Base-by-base conservation (phyloP, 2,329 filamentous ascomycete genomes). In the Cercospora janseana region DNA sequence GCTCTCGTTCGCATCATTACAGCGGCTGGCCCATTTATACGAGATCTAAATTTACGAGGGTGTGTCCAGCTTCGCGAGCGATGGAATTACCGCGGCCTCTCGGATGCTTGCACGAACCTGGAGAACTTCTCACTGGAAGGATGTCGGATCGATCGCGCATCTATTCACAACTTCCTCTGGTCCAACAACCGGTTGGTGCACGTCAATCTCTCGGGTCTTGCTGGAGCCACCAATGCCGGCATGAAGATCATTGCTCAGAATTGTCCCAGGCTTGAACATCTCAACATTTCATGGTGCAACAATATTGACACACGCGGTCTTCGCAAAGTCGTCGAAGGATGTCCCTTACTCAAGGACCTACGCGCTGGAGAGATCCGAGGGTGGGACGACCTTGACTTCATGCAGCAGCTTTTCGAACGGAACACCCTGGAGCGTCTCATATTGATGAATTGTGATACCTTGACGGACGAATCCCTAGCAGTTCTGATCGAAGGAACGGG, bases 281-380 rank as follows among this genome's bases (percentile, higher is more conserved):
- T 97, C 58, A 94, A 96, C 62, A 81, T 97, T 15, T 95, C 90
- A 0, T 97, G 92, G 89, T 98, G 93, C 72, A 84, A 83, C 58
- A 86, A 89, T 54, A 82, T 96, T 65, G 86, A 93, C 63, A 86
- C 88, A 6, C 75, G 80, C 9, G 91, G 90, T 4, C 73, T 97
- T 46, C 81, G 78, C 56, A 79, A 79, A 44, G 79, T 98, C 2
- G 73, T 96, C 1, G 76, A 86, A 52, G 79, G 79, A 2, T 97
- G 93, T 63, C 75, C 78, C 0, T 83, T 77, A 46, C 72, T 98
- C 47, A 85, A 76, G 46, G 91, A 97, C 61, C 74, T 98, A 23
- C 81, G 89, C 51, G 89, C 87, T 7, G 85, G 88, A 38, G 90
- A 95, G 68, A 79, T 95, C 20, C 78, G 77, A 49, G 89, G 90